Base-by-base conservation (phyloP, 176 grass and related monocot species). In the Elymus sibiricus region DNA sequence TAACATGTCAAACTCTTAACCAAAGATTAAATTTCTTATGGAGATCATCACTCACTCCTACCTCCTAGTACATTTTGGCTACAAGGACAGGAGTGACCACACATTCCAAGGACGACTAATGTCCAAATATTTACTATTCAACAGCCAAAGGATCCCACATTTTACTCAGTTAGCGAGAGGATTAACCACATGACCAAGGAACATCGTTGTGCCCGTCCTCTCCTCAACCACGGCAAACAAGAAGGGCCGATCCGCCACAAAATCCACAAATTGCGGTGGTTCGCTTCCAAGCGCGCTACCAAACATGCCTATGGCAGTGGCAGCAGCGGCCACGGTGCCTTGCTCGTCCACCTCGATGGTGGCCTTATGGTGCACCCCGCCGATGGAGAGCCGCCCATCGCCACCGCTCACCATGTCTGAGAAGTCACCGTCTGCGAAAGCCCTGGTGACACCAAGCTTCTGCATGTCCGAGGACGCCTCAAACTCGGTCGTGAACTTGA, bases 401-500 rank as follows among this genome's bases (percentile, higher is more conserved):
- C n/a, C n/a, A n/a, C n/a, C n/a, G n/a, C n/a, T n/a, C n/a, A n/a
- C n/a, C n/a, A n/a, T n/a, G n/a, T n/a, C n/a, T n/a, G n/a, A n/a
- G n/a, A n/a, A n/a, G n/a, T n/a, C n/a, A n/a, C n/a, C n/a, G n/a
- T n/a, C n/a, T n/a, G n/a, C n/a, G n/a, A n/a, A n/a, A n/a, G n/a
- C n/a, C n/a, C n/a, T n/a, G n/a, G n/a, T n/a, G n/a, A n/a, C n/a
- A n/a, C n/a, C n/a, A n/a, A n/a, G n/a, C n/a, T n/a, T n/a, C n/a
- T n/a, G n/a, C n/a, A n/a, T 70, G 2, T 83, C 80, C 14, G 0
- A 2, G 0, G 42, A 31, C 32, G 70, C 86, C 70, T 88, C 80
- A 5, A 88, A 79, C 74, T 88, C 34, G 19, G 76, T 62, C 27
- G 86, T 70, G 80, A 88, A 88, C 72, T 49, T 88, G 86, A 83